Base-by-base conservation (phyloP, 495 filamentous ascomycete species). In the Friedmanniomyces simplex region DNA sequence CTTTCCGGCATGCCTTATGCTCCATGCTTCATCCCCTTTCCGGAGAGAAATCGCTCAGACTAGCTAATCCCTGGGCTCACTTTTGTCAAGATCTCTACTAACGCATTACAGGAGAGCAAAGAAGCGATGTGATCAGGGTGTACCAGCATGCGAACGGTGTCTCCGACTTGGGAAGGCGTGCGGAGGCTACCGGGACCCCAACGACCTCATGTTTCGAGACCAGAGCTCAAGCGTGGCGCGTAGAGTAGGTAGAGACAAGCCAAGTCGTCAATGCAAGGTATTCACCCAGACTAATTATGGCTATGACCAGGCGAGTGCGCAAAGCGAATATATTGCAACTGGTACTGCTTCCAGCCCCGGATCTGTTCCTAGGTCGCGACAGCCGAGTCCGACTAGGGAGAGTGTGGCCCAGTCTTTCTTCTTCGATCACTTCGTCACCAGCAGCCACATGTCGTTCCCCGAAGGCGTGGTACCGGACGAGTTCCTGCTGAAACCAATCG, bases 181-280 rank as follows among this genome's bases (percentile, higher is more conserved):
- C 26, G 53, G 59, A 30, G 59, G 59, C 18, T 61, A 61, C 24
- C 59, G 59, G n/a, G 47, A 61, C 32, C n/a, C 52, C n/a, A 32
- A 48, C 28, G 43, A 54, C 25, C 52, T 61, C 14, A 51, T 56
- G 14, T 61, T 61, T 30, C 46, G 54, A 10, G 47, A 61, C 24
- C 55, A 61, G 36, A 61, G 18, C 22, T 13, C 28, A 10, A 57
- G 42, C 39, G 30, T 61, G 0, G 20, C 47, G 7, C n/a, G 59
- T 10, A 30, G 54, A 39, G 45, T 36, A 22, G 21, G 54, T 24
- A 7, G 36, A 30, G 26, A 16, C 4, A 43, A 5, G 5, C 14
- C 41, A 43, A n/a, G 3, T 43, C 20, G 5, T 4, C 20, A 43
- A 43, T n/a, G 41, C 41, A 13, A 43, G 3, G 41, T 43, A 3